Conservation (phyloP, 345 rosid species). For the Gossypium anomalum region DNA sequence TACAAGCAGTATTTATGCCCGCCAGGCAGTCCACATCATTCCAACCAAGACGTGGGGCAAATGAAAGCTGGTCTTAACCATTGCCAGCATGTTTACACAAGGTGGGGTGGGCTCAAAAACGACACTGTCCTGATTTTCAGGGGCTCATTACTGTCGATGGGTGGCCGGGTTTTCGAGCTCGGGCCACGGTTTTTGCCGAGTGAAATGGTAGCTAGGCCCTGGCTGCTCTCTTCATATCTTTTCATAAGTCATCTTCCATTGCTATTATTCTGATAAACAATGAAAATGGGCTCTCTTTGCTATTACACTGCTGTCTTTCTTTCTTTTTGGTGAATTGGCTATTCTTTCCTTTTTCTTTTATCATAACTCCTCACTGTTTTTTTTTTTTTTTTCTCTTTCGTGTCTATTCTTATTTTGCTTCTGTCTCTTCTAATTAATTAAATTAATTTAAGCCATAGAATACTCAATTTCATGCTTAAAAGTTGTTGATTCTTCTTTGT, state of each 20-base stretch:
- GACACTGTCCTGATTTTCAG: conserved; percentile 45
- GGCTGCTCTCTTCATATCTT: conserved; percentile 8
- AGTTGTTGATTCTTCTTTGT: no score
- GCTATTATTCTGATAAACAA: conserved; percentile 15
- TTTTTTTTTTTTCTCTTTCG: neutral
- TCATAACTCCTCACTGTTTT: conserved; percentile 1
- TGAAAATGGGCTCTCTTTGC: conserved; percentile 11
- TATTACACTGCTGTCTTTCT: conserved; percentile 10
- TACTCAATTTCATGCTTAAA: neutral
- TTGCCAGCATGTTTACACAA: conserved; percentile 32
- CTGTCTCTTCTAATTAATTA: neutral
- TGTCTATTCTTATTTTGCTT: neutral
- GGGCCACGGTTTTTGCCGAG: conserved; percentile 7
- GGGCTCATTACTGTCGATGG: conserved; percentile 46
- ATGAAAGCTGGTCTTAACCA: conserved; percentile 31
- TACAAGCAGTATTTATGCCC: conserved; percentile 11
- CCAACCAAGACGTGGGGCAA: conserved; percentile 39
- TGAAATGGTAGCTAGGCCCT: neutral
- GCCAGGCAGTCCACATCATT: conserved; percentile 36
- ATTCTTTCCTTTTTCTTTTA: conserved; percentile 20
- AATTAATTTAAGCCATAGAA: neutral
- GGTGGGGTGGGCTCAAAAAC: conserved; percentile 38
- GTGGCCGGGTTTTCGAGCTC: conserved; percentile 29
- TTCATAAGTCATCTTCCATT: conserved; percentile 17
- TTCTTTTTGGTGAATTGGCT: conserved; percentile 22